These are phyloP conservation scores for Vitis rupestris DNA, from an alignment of 164 flowering plant species.

Conservation along the genomic window DNA sequence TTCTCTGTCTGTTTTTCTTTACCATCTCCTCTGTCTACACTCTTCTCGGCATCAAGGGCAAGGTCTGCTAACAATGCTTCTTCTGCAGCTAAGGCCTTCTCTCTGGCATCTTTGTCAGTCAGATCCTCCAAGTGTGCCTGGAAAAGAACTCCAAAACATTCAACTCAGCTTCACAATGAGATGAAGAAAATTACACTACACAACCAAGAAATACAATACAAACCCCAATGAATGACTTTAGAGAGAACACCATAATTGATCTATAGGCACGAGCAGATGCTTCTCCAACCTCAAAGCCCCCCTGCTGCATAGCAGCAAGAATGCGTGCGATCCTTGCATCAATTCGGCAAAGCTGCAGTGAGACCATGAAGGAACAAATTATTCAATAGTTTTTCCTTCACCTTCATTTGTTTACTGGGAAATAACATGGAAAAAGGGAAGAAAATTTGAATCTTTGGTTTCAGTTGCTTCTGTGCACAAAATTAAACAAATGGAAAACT, in stretches of 20 bases:
- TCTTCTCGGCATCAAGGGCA: not conserved
- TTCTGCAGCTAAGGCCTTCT: not conserved
- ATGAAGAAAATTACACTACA: not conserved
- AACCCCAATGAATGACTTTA: slow-evolving; percentile 1
- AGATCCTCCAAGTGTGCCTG: not conserved
- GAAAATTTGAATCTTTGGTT: no score
- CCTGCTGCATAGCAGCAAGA: not conserved
- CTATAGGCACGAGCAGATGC: not conserved
- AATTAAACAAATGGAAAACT: no score
- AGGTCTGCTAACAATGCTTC: not conserved
- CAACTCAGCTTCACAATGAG: no score
- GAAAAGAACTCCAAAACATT: no score
- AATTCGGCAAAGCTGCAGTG: no score
- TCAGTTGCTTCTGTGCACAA: no score
- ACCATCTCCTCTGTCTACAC: not conserved
- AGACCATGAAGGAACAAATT: no score
- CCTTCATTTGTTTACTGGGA: no score
- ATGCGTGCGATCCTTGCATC: no score
- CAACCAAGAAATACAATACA: not conserved
- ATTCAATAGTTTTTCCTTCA: no score
- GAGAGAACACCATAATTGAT: not conserved
- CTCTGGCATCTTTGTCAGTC: not conserved
- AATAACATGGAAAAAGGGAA: no score
- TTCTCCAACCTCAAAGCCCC: not conserved
- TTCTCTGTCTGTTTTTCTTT: not conserved